These are phyloP conservation scores for Penicillium sp. DNA, from an alignment of 2,329 filamentous ascomycete species.

Conservation along the genomic window DNA sequence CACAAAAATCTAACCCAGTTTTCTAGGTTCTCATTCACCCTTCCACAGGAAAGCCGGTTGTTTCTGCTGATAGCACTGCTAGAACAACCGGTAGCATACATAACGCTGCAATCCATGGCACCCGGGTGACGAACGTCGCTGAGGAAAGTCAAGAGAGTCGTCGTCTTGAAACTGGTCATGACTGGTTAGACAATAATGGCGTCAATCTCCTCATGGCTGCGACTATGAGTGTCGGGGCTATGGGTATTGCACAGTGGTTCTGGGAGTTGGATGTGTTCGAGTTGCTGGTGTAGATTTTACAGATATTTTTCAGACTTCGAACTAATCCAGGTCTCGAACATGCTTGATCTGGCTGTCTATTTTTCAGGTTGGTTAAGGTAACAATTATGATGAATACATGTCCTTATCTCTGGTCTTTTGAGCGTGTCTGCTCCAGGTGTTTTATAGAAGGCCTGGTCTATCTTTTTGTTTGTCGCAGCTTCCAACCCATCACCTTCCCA, in stretches of 20 bases:
- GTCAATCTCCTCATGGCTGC: conserved; percentile 92
- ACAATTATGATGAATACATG: not conserved
- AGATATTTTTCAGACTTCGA: not conserved
- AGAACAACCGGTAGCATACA: conserved; percentile 25
- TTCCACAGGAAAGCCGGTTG: conserved; percentile 22
- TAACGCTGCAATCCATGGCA: conserved; percentile 26
- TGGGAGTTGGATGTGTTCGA: conserved; percentile 30
- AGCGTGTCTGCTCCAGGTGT: too few species aligned
- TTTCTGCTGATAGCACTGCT: conserved; percentile 7
- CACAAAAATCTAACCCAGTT: not conserved
- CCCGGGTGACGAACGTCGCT: conserved; percentile 14
- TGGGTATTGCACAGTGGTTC: conserved; percentile 52
- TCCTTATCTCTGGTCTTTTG: not conserved
- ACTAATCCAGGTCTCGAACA: not conserved
- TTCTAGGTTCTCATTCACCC: conserved; percentile 38
- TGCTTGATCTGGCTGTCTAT: not conserved
- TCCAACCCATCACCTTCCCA: not conserved
- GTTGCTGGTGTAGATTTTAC: conserved; percentile 8
- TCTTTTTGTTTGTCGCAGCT: not conserved
- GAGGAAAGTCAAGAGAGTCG: conserved; percentile 55
- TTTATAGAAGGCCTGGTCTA: not conserved
- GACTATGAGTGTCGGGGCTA: conserved; percentile 73
- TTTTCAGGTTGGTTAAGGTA: not conserved
- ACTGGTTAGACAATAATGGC: conserved; percentile 89
- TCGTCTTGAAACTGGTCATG: conserved; percentile 62